These are phyloP conservation scores for Candida michaelii DNA, from an alignment of 805 yeast species.

Conservation along the genomic window DNA sequence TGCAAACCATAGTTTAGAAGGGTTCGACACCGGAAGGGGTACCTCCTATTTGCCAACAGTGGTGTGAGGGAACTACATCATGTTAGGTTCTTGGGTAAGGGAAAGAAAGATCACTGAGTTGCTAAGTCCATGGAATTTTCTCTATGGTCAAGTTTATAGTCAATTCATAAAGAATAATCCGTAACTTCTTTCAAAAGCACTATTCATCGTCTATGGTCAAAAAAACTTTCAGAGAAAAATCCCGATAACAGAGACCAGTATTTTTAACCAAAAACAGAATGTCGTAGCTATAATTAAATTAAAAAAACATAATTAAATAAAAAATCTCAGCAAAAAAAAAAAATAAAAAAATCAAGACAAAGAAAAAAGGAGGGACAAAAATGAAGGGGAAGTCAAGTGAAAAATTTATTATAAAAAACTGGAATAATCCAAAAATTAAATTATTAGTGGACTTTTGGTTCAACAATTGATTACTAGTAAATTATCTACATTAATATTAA, in stretches of 20 bases:
- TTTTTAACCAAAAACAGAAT: conserved; percentile 8
- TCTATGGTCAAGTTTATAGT: too few relatives aligned
- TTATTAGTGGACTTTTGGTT: conserved; percentile 3
- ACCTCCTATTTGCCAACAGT: background rate
- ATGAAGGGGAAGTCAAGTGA: conserved; percentile 6
- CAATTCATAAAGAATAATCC: too few relatives aligned
- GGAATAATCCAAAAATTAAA: conserved; percentile 2
- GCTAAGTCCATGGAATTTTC: too few relatives aligned
- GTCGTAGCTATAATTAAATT: background rate
- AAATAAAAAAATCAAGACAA: conserved; percentile 2
- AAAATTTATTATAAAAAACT: conserved; percentile 5
- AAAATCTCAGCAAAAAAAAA: background rate
- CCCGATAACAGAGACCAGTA: conserved; percentile 3
- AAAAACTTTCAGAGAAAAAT: conserved; percentile 2
- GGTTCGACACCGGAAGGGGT: conserved; percentile 5
- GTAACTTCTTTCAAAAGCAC: too few relatives aligned
- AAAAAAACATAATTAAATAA: conserved; percentile 4
- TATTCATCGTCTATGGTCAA: too few relatives aligned
- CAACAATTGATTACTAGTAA: conserved; percentile 1
- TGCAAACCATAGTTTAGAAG: conserved; percentile 6
- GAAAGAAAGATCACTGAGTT: too few relatives aligned
- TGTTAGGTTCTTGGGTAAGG: too few relatives aligned
- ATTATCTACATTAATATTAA: background rate
- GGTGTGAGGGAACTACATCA: too few relatives aligned
- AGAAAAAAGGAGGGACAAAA: conserved; percentile 6